Evolutionary conservation across 352 stramenopile genomes (phyloP).

Genomic region (Phytophthora multivora): DNA sequence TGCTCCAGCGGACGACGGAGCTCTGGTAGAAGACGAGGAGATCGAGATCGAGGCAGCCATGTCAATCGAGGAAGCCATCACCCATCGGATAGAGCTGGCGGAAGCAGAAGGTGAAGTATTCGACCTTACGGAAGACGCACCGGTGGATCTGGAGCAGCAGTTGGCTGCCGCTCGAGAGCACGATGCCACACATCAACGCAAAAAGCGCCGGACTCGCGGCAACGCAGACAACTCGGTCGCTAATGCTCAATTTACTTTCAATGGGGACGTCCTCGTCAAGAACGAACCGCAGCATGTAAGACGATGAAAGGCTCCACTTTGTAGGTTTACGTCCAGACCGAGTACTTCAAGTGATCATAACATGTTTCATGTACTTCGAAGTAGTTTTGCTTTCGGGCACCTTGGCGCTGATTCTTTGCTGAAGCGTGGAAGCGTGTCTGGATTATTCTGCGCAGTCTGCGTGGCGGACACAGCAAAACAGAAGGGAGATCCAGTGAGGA

Average conservation of each 20-base stretch:
- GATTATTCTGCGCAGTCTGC: too few species aligned
- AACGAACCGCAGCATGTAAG: constrained; percentile 19
- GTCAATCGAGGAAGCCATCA: constrained; percentile 79
- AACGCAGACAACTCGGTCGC: neutral
- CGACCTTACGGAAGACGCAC: constrained; percentile 67
- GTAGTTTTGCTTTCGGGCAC: too few species aligned
- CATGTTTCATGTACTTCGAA: too few species aligned
- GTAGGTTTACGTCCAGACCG: too few species aligned
- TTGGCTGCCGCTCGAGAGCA: constrained; percentile 29
- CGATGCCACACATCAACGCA: constrained; percentile 28
- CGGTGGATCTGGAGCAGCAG: constrained; percentile 42
- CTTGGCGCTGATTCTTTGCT: too few species aligned
- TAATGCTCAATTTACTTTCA: neutral
- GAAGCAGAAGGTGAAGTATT: constrained; percentile 62
- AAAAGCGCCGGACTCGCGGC: constrained; percentile 37
- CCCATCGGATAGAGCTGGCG: constrained; percentile 54
- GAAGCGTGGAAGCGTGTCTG: too few species aligned
- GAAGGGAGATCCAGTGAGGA: too few species aligned
- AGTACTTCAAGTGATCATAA: too few species aligned
- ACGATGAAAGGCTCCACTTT: neutral
- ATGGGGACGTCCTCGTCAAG: constrained; percentile 21
- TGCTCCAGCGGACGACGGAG: constrained; percentile 27
- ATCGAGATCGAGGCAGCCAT: constrained; percentile 75
- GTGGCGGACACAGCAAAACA: too few species aligned
- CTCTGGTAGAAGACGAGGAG: constrained; percentile 45